Percentiles rank a stretch among this genome's conserved stretches.
These are phyloP conservation scores for Pachyrhizus erosus DNA, from an alignment of 306 rosid genomes.

Conservation along the genomic window DNA sequence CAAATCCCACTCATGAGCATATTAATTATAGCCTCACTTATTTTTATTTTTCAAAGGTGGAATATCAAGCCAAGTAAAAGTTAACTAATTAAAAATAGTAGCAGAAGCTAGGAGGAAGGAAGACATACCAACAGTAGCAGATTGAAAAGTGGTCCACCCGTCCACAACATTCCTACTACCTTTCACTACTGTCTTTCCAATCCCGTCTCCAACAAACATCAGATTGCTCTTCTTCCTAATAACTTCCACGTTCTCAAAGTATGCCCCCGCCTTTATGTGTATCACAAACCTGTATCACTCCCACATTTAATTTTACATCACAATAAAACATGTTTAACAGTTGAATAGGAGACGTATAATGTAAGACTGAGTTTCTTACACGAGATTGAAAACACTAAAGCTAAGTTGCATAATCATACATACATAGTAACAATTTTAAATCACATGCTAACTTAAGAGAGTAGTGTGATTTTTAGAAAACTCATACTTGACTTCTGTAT, in stretches of 20 bases:
- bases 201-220: slow-evolving; percentile 89
- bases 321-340: background rate
- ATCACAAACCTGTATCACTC: slow-evolving; percentile 71
- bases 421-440: background rate
- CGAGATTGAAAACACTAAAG: background rate
- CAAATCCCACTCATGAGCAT: background rate
- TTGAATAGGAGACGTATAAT: too few species aligned
- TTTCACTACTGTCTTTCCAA: slow-evolving; percentile 79
- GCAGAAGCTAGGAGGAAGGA: slow-evolving; percentile 15
- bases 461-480: too few species aligned
- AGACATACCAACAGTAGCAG: slow-evolving; percentile 85
- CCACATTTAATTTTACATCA: background rate
- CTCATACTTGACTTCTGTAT: too few species aligned
- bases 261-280: slow-evolving; percentile 77
- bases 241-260: slow-evolving; percentile 88
- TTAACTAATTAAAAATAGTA: background rate
- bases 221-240: slow-evolving; percentile 65
- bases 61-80: background rate
- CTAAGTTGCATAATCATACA: background rate
- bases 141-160: slow-evolving; percentile 90
- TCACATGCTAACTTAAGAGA: background rate
- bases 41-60: background rate
- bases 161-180: slow-evolving; percentile 74
- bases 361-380: background rate
- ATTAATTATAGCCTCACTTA: background rate